Conservation (phyloP, 2,329 filamentous ascomycete genomes). For the Chalaropsis ovoidea region DNA sequence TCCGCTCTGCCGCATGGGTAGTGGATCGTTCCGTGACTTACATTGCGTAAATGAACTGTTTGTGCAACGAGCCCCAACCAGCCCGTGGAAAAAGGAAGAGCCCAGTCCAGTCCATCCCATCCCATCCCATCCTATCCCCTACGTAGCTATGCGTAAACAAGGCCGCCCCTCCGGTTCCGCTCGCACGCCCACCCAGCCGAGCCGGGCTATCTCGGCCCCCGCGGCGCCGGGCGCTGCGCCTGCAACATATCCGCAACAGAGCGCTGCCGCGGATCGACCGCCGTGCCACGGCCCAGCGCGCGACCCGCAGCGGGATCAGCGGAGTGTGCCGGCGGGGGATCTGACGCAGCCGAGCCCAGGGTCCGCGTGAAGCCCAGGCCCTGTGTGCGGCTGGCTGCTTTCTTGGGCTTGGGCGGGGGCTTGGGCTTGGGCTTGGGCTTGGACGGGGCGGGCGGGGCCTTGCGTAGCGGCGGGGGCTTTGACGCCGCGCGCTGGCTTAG, state of each 20-base stretch:
- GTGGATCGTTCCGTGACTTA: not conserved
- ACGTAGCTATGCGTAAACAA: not conserved
- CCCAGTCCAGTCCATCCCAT: no score
- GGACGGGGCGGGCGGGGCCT: not conserved
- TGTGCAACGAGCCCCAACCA: no score
- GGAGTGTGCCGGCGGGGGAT: not conserved
- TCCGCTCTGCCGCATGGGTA: not conserved
- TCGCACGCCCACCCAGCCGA: no score
- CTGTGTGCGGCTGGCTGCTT: not conserved
- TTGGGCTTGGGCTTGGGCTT: not conserved
- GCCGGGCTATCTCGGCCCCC: not conserved
- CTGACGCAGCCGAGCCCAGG: conserved; percentile 14
- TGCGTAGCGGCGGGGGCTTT: not conserved
- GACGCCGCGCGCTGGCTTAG: not conserved
- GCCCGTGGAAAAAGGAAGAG: no score
- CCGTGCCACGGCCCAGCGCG: not conserved
- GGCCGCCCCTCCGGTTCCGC: not conserved
- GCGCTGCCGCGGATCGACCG: conserved; percentile 18
- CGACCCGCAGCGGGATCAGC: not conserved
- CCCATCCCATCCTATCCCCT: no score
- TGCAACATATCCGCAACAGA: conserved; percentile 25
- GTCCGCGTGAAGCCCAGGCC: conserved; percentile 19
- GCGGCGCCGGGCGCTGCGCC: not conserved
- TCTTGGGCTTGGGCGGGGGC: not conserved
- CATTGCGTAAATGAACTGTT: no score